These are phyloP conservation scores for Barnettozyma botsteinii DNA, from an alignment of 805 yeast species.

Conservation along the genomic window DNA sequence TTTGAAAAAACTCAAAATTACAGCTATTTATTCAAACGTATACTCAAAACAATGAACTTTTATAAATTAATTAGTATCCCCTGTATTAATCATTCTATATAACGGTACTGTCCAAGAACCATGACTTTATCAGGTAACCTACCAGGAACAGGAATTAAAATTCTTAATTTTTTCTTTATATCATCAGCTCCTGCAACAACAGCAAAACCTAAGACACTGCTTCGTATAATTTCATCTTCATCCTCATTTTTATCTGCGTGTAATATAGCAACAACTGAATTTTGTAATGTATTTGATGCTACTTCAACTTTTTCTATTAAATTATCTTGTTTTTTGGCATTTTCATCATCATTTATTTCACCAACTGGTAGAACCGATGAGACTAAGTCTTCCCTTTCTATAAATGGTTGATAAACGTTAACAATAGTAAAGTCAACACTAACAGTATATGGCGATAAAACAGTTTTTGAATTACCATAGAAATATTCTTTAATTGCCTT, in stretches of 20 bases:
- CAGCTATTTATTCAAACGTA: background rate
- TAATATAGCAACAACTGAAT: constrained; percentile 65
- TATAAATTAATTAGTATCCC: background rate
- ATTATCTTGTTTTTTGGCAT: constrained; percentile 5
- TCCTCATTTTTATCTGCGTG: constrained; percentile 44
- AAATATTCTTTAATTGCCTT: constrained; percentile 80
- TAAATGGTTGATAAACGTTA: constrained; percentile 51
- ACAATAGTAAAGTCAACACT: constrained; percentile 62
- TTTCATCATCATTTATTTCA: constrained; percentile 25
- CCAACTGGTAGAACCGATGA: constrained; percentile 25
- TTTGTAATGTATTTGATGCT: constrained; percentile 54
- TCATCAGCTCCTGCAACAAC: constrained; percentile 57
- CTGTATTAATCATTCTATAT: constrained; percentile 52
- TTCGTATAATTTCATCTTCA: constrained; percentile 41
- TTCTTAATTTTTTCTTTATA: constrained; percentile 54
- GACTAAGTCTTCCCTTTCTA: constrained; percentile 10
- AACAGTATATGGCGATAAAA: constrained; percentile 80
- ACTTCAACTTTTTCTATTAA: constrained; percentile 36
- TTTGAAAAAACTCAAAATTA: no score
- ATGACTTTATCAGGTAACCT: constrained; percentile 70
- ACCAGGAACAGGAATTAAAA: constrained; percentile 86
- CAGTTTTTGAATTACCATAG: constrained; percentile 64
- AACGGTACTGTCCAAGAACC: constrained; percentile 72
- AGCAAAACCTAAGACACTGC: constrained; percentile 77
- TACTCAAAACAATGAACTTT: no score